phyloP scores from a whole-genome alignment of 2,329 filamentous ascomycete species.

The Paramyrothecium roridum region DNA sequence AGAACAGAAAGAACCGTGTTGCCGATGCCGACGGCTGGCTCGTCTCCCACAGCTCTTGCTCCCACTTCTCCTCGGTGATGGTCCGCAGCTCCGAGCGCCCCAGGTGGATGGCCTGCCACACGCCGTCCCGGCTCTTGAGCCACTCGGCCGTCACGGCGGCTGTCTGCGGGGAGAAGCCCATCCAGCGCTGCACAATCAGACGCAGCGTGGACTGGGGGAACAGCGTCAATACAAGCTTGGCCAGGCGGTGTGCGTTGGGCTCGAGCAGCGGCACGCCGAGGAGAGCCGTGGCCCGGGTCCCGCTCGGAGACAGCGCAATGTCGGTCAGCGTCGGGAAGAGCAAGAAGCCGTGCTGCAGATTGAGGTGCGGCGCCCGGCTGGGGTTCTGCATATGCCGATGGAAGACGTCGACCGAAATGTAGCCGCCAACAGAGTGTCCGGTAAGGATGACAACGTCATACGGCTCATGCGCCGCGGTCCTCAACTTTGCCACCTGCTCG shows the following conservation, averaged over 20 bases:
- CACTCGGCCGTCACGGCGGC: slow-evolving; percentile 50
- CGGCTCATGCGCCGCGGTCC: slow-evolving; percentile 22
- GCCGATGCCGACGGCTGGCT: background rate
- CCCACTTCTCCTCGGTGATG: slow-evolving; percentile 59
- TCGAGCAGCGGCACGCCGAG: slow-evolving; percentile 41
- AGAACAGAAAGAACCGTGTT: slow-evolving; percentile 55
- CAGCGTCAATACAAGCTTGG: slow-evolving; percentile 38
- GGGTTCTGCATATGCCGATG: slow-evolving; percentile 46
- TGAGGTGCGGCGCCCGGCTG: slow-evolving; percentile 29
- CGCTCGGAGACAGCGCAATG: slow-evolving; percentile 61
- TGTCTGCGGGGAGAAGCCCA: slow-evolving; percentile 47
- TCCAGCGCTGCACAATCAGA: slow-evolving; percentile 37
- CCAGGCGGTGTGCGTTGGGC: slow-evolving; percentile 33
- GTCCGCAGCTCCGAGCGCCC: slow-evolving; percentile 57
- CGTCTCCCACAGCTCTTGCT: slow-evolving; percentile 50
- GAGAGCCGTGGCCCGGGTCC: slow-evolving; percentile 36
- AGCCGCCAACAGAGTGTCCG: slow-evolving; percentile 73
- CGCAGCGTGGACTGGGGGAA: slow-evolving; percentile 35
- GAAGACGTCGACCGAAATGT: slow-evolving; percentile 67
- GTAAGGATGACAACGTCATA: slow-evolving; percentile 63
- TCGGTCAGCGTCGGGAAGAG: slow-evolving; percentile 75
- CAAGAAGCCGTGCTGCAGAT: slow-evolving; percentile 53
- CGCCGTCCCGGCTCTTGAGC: slow-evolving; percentile 52
- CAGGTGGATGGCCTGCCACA: slow-evolving; percentile 58
- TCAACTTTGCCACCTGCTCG: slow-evolving; percentile 28